A percentile compares a stretch with the other conserved stretches of the same genome.
Conservation (phyloP, 2,329 filamentous ascomycete species). For the Boeremia exigua region DNA sequence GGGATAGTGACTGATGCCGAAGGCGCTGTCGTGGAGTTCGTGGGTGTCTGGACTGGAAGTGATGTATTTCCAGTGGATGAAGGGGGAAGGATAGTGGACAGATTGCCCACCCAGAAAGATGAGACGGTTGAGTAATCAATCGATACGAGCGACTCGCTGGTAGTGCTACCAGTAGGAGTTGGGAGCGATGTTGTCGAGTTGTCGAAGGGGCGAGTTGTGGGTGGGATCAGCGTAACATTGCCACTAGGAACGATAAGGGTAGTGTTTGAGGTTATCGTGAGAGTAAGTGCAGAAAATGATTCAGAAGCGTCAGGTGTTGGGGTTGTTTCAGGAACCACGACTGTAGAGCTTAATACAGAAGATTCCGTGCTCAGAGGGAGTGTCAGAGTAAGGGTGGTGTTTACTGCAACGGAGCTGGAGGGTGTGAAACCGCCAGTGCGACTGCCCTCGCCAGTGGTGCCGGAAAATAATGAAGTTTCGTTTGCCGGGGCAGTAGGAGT, state of each 20-base stretch:
- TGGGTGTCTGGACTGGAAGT: conserved; percentile 16
- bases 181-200: conserved; percentile 5
- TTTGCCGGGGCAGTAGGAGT: neutral
- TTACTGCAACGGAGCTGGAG: neutral
- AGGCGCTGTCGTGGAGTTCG: conserved; percentile 18
- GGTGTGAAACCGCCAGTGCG: neutral
- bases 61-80: conserved; percentile 6
- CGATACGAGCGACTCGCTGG: neutral
- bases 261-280: conserved; percentile 3
- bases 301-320: neutral
- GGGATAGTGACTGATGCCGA: conserved; percentile 1
- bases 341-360: conserved; percentile 8
- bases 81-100: conserved; percentile 6
- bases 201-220: conserved; percentile 9
- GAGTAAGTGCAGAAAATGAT: conserved; percentile 7
- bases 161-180: conserved; percentile 11
- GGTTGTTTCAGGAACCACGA: conserved; percentile 1
- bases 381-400: conserved; percentile 1
- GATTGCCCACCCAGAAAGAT: conserved; percentile 3
- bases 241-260: conserved; percentile 14
- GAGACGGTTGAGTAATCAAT: conserved; percentile 8
- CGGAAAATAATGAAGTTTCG: neutral
- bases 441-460: conserved; percentile 1
- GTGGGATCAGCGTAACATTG: conserved; percentile 11
- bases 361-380: neutral